phyloP scores from a whole-genome alignment of 768 basidiomycete species.

The Astraeus odoratus region DNA sequence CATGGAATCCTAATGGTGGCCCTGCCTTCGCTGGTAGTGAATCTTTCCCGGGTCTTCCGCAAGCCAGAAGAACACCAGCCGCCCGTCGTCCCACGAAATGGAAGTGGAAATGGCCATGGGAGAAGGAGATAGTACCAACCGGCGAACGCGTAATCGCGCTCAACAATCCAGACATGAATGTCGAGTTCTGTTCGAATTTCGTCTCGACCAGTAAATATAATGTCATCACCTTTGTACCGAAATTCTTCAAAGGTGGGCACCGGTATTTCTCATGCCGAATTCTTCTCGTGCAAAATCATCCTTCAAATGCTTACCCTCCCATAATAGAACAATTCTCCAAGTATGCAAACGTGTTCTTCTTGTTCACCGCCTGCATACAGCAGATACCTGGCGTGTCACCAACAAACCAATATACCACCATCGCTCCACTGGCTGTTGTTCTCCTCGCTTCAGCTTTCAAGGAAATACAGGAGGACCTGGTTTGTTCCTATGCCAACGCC shows the following conservation, averaged over 20 bases:
- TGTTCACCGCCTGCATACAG: constrained; percentile 95
- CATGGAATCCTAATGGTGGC: constrained; percentile 73
- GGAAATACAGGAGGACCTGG: constrained; percentile 91
- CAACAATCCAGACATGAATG: constrained; percentile 65
- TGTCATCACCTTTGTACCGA: constrained; percentile 76
- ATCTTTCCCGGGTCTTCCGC: constrained; percentile 30
- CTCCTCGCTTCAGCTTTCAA: constrained; percentile 93
- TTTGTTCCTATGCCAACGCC: constrained; percentile 31
- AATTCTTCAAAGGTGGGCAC: constrained; percentile 94
- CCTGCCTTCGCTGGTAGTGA: constrained; percentile 42
- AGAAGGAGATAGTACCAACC: constrained; percentile 52
- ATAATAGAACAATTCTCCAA: constrained; percentile 90
- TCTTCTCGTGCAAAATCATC: constrained; percentile 23
- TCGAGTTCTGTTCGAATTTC: constrained; percentile 70
- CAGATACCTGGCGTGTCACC: constrained; percentile 98
- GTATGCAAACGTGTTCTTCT: constrained; percentile 97
- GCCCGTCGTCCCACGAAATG: constrained; percentile 12
- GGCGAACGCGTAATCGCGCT: constrained; percentile 80
- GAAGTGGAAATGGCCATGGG: constrained; percentile 80
- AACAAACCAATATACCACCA: constrained; percentile 92
- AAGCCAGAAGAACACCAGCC: constrained; percentile 13
- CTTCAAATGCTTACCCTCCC: background rate
- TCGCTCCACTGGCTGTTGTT: constrained; percentile 82
- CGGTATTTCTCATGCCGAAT: too few relatives aligned
- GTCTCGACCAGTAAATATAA: constrained; percentile 97